Conservation (phyloP, 2,329 filamentous ascomycete genomes). For the Fulvia fulva region DNA sequence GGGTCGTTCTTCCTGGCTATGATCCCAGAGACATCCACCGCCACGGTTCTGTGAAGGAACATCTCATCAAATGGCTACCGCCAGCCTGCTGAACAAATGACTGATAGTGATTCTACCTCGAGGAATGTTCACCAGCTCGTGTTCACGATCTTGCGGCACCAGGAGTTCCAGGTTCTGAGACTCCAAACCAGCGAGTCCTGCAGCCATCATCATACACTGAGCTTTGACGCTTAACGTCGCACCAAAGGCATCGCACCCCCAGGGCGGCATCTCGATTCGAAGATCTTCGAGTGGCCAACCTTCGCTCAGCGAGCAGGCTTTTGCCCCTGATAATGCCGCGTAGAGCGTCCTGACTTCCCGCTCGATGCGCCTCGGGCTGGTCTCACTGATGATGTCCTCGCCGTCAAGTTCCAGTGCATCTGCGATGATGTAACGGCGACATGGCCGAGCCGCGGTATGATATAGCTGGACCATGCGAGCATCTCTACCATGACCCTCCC, state of each 20-base stretch:
- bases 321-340: slow-evolving; percentile 8
- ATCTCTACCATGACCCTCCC: slow-evolving; percentile 10
- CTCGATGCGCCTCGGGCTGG: background rate
- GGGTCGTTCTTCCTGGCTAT: no score
- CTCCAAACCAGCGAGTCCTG: slow-evolving; percentile 7
- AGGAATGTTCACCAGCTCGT: background rate
- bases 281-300: background rate
- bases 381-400: background rate
- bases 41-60: no score
- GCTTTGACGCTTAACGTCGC: slow-evolving; percentile 7
- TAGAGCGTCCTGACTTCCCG: slow-evolving; percentile 9
- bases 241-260: slow-evolving; percentile 13
- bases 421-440: slow-evolving; percentile 1
- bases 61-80: no score
- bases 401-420: background rate
- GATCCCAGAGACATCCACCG: no score
- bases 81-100: no score
- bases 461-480: background rate
- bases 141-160: slow-evolving; percentile 3
- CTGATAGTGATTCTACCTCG: background rate
- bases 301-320: background rate
- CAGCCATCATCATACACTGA: slow-evolving; percentile 16
- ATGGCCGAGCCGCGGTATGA: background rate
- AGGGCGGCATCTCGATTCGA: slow-evolving; percentile 10
- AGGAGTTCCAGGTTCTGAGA: slow-evolving; percentile 6